Base-by-base conservation (phyloP, 371 early-diverging fungal genomes). In the Choanephora cucurbitarum region DNA sequence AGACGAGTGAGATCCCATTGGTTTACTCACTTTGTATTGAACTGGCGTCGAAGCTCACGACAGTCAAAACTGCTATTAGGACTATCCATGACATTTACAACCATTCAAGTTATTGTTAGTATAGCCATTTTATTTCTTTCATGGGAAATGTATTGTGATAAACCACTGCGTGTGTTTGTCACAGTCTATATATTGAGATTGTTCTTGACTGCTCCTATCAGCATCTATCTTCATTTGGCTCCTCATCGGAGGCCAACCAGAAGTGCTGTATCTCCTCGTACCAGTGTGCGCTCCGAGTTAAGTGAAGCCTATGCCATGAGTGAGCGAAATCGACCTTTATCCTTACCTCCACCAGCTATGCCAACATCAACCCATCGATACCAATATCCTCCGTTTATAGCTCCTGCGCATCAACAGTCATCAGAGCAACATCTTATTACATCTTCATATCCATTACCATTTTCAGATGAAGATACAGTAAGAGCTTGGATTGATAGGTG, bases 81-180 rank as follows among this genome's bases (percentile, higher is more conserved):
- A 23, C 67, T 65, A 15, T 70, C 78, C 11, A 54, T 77, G 56
- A 67, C 75, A 0, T 50, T 72, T 11, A 58, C 74, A 14, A 60
- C 58, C 11, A 46, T 72, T 13, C 77, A 77, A 56, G 61, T 74
- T 48, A 54, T 73, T 21, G 55, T 72, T 0, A 66, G 69, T 9
- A 64, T 70, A 2, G 55, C 45, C n/a, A 72, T 79, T 1, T 53
- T 79, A n/a, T 55, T 62, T 14, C 60, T 67, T 39, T 79, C 79
- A 14, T 73, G 75, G 72, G 65, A 70, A 28, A 71, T 72, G 64
- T 72, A 73, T 55, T 79, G 79, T 32, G 79, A 79, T 59, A 73
- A 73, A 46, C 74, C 75, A 8, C 54, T 79, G 5, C 70, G 74
- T n/a, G 42, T 75, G 3, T 75, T 75, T 54, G 56, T 79, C 21